A percentile compares a stretch with the other conserved stretches of the same genome.
These are phyloP conservation scores for Gleditsia sinensis DNA, from an alignment of 306 rosid genomes.

Conservation along the genomic window DNA sequence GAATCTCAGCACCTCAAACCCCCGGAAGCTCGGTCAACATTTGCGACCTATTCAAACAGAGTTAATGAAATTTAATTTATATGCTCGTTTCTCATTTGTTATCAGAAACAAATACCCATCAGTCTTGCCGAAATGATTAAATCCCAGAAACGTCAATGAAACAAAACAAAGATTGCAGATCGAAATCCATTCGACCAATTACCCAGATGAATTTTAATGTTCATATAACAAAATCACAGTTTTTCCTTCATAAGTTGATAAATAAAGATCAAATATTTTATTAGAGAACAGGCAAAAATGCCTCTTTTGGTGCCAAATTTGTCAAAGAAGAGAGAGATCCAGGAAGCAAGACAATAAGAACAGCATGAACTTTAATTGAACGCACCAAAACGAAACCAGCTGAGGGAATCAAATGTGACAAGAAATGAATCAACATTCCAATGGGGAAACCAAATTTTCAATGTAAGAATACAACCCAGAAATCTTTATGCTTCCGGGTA, in stretches of 20 bases:
- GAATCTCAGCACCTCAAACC: constrained; percentile 35
- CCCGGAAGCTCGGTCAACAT: constrained; percentile 43
- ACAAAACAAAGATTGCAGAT: constrained; percentile 33
- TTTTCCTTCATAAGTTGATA: background rate
- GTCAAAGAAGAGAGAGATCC: constrained; percentile 25
- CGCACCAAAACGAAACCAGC: background rate
- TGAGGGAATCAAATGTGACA: constrained; percentile 2
- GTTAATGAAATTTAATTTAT: constrained; percentile 37
- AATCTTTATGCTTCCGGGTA: constrained; percentile 19
- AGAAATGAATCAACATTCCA: constrained; percentile 39
- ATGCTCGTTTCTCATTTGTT: background rate
- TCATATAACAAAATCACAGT: constrained; percentile 2
- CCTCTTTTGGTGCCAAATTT: constrained; percentile 2
- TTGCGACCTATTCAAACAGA: constrained; percentile 52
- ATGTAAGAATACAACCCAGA: constrained; percentile 35
- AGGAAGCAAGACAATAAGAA: constrained; percentile 37
- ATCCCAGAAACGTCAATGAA: constrained; percentile 31
- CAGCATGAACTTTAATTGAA: constrained; percentile 34
- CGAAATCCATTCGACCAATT: constrained; percentile 43
- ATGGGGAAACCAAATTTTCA: constrained; percentile 29
- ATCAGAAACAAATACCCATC: constrained; percentile 13
- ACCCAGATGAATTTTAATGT: constrained; percentile 24
- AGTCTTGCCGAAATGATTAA: constrained; percentile 18
- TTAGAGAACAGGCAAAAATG: constrained; percentile 31
- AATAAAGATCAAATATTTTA: constrained; percentile 16